These are phyloP conservation scores for Salix caprea DNA, from an alignment of 345 rosid species.

Conservation along the genomic window DNA sequence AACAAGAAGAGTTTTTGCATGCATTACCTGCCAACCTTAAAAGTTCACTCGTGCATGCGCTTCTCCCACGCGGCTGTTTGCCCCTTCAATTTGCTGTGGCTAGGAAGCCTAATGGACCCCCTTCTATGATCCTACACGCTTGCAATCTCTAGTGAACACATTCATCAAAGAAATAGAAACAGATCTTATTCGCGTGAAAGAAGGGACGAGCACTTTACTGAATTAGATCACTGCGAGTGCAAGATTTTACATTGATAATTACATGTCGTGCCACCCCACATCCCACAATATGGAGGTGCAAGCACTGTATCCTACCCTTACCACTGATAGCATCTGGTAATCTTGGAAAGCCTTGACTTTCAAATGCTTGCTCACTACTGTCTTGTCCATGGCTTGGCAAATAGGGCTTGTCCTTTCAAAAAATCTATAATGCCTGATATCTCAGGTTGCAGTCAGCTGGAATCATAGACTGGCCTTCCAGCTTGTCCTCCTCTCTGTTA, in stretches of 20 bases:
- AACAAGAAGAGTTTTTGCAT: neutral
- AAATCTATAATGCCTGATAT: neutral
- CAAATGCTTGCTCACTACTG: neutral
- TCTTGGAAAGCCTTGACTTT: neutral
- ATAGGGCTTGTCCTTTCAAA: neutral
- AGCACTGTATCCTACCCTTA: neutral
- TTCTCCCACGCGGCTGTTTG: too few species aligned
- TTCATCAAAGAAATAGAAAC: neutral
- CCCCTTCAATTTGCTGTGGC: neutral
- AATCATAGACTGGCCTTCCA: neutral
- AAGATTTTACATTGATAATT: neutral
- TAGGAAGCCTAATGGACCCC: too few species aligned
- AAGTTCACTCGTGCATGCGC: too few species aligned
- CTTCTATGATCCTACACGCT: too few species aligned
- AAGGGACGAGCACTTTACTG: neutral
- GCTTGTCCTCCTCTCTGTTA: conserved; percentile 4
- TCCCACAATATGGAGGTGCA: neutral
- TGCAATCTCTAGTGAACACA: too few species aligned
- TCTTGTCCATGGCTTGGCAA: neutral
- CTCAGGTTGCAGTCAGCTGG: neutral
- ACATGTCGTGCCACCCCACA: neutral
- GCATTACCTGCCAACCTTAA: neutral
- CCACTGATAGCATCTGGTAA: neutral
- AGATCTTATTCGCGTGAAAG: neutral
- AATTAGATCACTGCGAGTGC: neutral